Evolutionary conservation across 1,139 yeast species (phyloP).

Genomic region (Yamadazyma dushanensis): DNA sequence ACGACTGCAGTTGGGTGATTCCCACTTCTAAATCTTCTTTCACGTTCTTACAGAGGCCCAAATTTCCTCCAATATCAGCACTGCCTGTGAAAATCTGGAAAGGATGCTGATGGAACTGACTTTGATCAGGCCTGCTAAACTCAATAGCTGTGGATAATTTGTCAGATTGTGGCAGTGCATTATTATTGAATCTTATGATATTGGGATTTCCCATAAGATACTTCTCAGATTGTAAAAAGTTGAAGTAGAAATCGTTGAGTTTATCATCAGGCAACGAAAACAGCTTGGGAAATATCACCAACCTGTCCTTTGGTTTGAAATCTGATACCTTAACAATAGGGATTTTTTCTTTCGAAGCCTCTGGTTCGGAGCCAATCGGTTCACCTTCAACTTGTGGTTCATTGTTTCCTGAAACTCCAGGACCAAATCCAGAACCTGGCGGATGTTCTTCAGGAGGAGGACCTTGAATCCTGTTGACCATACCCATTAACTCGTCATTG

Average conservation of each 20-base stretch:
- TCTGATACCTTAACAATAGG: constrained; percentile 7
- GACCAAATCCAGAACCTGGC: background rate
- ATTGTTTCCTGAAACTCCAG: too few species aligned
- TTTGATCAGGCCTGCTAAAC: constrained; percentile 5
- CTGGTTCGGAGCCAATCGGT: background rate
- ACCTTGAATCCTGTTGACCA: constrained; percentile 2
- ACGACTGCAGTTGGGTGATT: constrained; percentile 10
- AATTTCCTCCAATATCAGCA: constrained; percentile 10
- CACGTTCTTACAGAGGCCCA: constrained; percentile 10
- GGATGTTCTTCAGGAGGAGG: background rate
- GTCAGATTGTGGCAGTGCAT: background rate
- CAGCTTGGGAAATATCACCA: constrained; percentile 17
- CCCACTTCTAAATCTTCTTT: constrained; percentile 12
- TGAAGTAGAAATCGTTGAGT: constrained; percentile 10
- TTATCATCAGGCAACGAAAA: constrained; percentile 11
- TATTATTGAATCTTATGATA: constrained; percentile 12
- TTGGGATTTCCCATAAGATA: constrained; percentile 1
- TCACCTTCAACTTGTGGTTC: too few species aligned
- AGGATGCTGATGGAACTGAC: constrained; percentile 11
- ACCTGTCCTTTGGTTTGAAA: constrained; percentile 5
- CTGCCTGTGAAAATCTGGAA: constrained; percentile 12
- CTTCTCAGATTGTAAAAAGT: constrained; percentile 6
- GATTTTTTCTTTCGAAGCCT: constrained; percentile 1
- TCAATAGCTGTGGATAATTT: constrained; percentile 13
- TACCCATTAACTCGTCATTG: constrained; percentile 6